Conservation (phyloP, 352 stramenopile genomes). For the Phytophthora multivora region DNA sequence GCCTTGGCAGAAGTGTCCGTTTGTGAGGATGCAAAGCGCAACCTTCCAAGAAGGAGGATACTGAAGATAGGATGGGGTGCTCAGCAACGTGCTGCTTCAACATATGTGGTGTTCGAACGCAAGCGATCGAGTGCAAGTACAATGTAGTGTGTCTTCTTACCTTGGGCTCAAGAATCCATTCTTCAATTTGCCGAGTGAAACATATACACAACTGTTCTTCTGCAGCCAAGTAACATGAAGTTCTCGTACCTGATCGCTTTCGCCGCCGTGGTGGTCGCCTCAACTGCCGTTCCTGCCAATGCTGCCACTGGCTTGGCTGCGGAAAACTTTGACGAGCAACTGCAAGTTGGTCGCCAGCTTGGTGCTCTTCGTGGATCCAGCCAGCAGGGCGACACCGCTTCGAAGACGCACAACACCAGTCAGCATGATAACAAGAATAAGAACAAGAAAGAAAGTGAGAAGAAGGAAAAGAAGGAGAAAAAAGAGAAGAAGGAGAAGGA, state of each 20-base stretch:
- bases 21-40: background rate
- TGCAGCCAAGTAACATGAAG: background rate
- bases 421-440: background rate
- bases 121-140: background rate
- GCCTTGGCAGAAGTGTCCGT: background rate
- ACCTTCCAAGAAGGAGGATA: background rate
- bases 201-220: background rate
- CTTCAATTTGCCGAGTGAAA: background rate
- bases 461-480: background rate
- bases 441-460: background rate
- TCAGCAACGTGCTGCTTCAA: background rate
- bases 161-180: background rate
- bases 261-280: background rate
- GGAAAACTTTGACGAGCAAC: background rate
- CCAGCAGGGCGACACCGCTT: background rate
- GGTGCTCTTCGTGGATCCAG: background rate
- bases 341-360: conserved; percentile 1
- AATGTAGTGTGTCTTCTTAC: too few relatives aligned
- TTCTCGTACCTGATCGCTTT: background rate
- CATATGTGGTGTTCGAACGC: conserved; percentile 1
- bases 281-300: background rate
- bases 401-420: background rate
- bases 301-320: background rate
- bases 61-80: conserved; percentile 2
- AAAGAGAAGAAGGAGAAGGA: background rate